Percentiles rank a stretch among this genome's conserved stretches.
phyloP scores from a whole-genome alignment of 345 rosid genomes.

The Acer campestre region DNA sequence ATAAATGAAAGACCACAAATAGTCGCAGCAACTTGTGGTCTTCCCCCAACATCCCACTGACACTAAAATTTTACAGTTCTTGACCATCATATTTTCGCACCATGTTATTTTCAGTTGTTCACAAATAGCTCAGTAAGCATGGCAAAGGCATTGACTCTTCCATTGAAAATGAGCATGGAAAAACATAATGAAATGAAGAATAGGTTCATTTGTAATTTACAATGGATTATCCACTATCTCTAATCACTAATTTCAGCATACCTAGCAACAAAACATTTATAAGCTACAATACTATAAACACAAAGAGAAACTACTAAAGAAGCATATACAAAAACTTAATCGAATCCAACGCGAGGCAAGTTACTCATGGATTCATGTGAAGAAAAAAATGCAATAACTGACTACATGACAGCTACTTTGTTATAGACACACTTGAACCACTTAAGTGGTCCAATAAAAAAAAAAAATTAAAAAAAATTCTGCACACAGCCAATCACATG shows the following conservation, averaged over 20 bases:
- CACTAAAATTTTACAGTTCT: background rate
- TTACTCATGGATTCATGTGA: background rate
- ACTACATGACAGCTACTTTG: background rate
- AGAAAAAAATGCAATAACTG: background rate
- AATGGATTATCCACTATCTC: background rate
- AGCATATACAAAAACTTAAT: background rate
- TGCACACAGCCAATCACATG: background rate
- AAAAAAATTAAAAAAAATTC: background rate
- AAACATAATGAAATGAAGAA: background rate
- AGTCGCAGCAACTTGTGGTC: background rate
- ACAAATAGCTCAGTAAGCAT: background rate
- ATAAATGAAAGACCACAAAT: background rate
- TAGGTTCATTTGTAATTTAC: background rate
- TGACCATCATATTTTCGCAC: background rate
- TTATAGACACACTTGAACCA: background rate
- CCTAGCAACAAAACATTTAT: background rate
- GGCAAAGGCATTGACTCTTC: background rate
- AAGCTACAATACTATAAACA: background rate
- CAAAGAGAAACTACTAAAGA: slow-evolving; percentile 1
- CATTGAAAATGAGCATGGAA: background rate
- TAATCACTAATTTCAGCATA: background rate
- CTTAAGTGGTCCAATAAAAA: slow-evolving; percentile 11
- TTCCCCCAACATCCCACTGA: background rate
- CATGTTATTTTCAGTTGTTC: slow-evolving; percentile 8
- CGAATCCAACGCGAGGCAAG: background rate